Base-by-base conservation (phyloP, 192 early-diverging fungal genomes). In the Powellomyces hirtus region DNA sequence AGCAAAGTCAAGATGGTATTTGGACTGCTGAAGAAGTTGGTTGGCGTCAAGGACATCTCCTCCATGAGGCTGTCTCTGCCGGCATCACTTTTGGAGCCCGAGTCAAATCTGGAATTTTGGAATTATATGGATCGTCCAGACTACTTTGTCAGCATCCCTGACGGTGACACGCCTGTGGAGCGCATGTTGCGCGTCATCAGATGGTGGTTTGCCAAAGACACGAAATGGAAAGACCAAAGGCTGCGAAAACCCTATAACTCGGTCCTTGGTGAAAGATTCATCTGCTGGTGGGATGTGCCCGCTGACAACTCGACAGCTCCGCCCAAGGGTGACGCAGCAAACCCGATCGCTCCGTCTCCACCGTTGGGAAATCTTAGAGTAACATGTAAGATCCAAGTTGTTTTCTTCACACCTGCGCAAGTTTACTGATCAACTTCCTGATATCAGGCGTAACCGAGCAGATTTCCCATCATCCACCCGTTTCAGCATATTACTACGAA, bases 211-310 rank as follows among this genome's bases (percentile, higher is more conserved):
- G 82, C 86, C 24, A 90, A 88, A 34, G 84, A 89, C 56, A 81
- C 87, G 16, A 90, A 89, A 65, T 79, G 73, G 73, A 72, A 64
- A 31, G 56, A 35, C 62, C 24, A 64, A 64, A 89, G 88, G 91
- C 88, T 98, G 16, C 91, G 92, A 65, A 98, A 98, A 71, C 94
- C 96, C 4, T 98, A 94, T 77, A 96, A 96, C 59, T 94, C 96
- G 27, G 86, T 95, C 24, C 83, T 98, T 33, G 94, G 94, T 46
- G 96, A 98, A 75, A 80, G 89, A 20, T 96, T 96, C 80, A 87
- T 88, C n/a, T 93, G 91, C 51, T 75, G 84, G 62, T 96, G 87
- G 82, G 78, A 81, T 59, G 92, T 90, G 59, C 50, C 62, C 18
- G 38, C 11, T 1, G 59, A 60, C 24, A n/a, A n/a, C n/a, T n/a